Conservation (phyloP, 129 eudicot species). For the Flaveria bidentis region DNA sequence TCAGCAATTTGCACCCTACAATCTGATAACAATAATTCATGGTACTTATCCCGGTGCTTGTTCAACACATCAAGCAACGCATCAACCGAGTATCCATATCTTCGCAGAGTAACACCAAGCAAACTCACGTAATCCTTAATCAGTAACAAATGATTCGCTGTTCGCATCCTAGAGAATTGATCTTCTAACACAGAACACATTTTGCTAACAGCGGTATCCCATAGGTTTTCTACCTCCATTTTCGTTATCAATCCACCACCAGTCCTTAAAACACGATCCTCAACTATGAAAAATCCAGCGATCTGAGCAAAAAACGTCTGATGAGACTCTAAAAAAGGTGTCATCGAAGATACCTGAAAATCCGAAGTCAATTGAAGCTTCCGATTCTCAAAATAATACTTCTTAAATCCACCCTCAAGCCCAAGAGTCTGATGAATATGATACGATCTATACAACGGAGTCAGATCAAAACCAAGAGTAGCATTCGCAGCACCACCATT, state of each 20-base stretch:
- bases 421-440: constrained; percentile 91
- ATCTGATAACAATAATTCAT: constrained; percentile 86
- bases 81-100: constrained; percentile 89
- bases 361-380: constrained; percentile 94
- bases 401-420: constrained; percentile 71
- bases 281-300: constrained; percentile 95
- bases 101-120: constrained; percentile 82
- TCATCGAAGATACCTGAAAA: constrained; percentile 97
- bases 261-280: constrained; percentile 89
- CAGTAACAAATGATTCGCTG: constrained; percentile 94
- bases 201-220: constrained; percentile 97
- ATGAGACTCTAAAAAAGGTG: constrained; percentile 92
- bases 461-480: constrained; percentile 74
- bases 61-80: constrained; percentile 96
- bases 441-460: constrained; percentile 78
- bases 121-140: constrained; percentile 98
- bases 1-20: constrained; percentile 87
- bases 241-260: constrained; percentile 88
- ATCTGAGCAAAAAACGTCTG: constrained; percentile 96
- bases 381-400: constrained; percentile 87
- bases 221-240: constrained; percentile 91
- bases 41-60: constrained; percentile 97
- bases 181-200: constrained; percentile 99
- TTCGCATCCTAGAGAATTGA: constrained; percentile 96
- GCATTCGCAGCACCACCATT: constrained; percentile 46